Percentiles rank a stretch among this genome's conserved stretches.
Evolutionary conservation across 129 eudicot genomes (phyloP).

Genomic region (Mikania micrantha): DNA sequence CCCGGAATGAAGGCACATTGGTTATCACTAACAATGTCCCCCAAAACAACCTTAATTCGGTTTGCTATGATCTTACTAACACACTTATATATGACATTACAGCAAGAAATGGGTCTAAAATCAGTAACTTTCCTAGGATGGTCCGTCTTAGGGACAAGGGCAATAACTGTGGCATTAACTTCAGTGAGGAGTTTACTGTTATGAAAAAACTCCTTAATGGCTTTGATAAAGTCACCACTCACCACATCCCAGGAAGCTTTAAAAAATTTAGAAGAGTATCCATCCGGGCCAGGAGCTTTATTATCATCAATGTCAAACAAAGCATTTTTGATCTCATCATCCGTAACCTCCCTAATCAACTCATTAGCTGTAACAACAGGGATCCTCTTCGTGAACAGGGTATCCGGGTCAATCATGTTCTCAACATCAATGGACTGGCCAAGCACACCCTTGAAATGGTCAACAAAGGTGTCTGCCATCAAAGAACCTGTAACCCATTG

Average conservation of each 20-base stretch:
- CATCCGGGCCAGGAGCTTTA: neutral
- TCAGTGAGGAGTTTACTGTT: neutral
- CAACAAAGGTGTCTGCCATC: too few relatives aligned
- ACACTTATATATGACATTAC: neutral
- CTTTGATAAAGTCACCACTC: neutral
- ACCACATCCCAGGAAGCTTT: neutral
- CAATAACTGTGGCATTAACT: neutral
- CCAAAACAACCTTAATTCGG: neutral
- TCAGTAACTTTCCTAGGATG: neutral
- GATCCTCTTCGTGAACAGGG: too few relatives aligned
- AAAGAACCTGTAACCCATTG: too few relatives aligned
- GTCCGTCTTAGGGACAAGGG: neutral
- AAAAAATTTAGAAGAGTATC: neutral
- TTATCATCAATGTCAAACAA: neutral
- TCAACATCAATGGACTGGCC: too few relatives aligned
- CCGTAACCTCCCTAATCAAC: neutral
- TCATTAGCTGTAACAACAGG: neutral
- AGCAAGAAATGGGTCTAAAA: neutral
- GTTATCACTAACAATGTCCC: too few relatives aligned
- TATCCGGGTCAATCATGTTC: too few relatives aligned
- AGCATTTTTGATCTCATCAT: neutral
- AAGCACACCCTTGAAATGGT: too few relatives aligned
- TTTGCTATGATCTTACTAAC: neutral
- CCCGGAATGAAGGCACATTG: neutral
- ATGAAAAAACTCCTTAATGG: neutral